Evolutionary conservation across 108 stramenopile genomes (phyloP), one percentile per base, ranked within the genome.

Genomic region (Cyclostephanos invisitatus): DNA sequence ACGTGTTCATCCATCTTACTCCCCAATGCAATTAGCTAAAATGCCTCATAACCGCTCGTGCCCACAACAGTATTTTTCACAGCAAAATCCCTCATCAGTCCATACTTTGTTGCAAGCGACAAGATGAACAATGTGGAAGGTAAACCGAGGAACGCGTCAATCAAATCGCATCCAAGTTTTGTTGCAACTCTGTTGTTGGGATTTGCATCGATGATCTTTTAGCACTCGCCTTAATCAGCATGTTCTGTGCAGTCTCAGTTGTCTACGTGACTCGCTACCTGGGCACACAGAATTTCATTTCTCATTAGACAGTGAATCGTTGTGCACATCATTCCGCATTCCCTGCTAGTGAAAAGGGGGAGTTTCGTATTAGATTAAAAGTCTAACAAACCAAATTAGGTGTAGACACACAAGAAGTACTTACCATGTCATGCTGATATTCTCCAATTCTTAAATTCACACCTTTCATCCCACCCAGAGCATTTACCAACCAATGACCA

Each of bases 51-150:
- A 8, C 11, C 7, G 40, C 11, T 40, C 11, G 11, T 40, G 10
- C 40, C 40, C 40, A 11, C 40, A 8, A 40, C 40, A 40, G 40
- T 67, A 8, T 74, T 74, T 62, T 65, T 66, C 37, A 64, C 42
- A 12, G 65, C 74, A 59, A 74, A 74, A 47, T 40, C 74, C 12
- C 66, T 74, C 29, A 59, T 74, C 46, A 58, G 64, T 21, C 65
- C 66, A 17, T 67, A 67, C 60, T 67, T 61, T 54, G 37, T 67
- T 15, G 56, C 47, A 27, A 18, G 53, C 59, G 59, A 62, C 21
- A n/a, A 35, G 4, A 14, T n/a, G 58, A 59, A 59, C 51, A 4
- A 7, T 53, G 51, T 53, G 7, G 51, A 53, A 53, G 51, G 51
- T 20, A 53, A 18, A 7, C 51, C 51, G 51, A 21, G 51, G 20